Percentiles rank a stretch among this genome's conserved stretches.
Conservation (phyloP, 805 yeast genomes). For the Novakomyces olei region DNA sequence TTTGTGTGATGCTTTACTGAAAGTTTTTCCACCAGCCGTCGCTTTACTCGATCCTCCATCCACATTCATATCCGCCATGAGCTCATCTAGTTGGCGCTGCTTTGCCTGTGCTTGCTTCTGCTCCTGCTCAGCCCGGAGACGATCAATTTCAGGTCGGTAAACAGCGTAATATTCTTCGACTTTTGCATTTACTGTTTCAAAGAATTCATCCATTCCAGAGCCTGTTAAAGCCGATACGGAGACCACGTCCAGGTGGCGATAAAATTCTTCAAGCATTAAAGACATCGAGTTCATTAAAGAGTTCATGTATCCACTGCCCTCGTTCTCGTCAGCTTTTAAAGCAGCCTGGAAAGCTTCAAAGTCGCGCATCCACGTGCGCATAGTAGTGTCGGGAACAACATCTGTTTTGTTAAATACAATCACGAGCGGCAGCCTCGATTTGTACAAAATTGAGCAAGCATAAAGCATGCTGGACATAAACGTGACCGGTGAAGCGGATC, state of each 20-base stretch:
- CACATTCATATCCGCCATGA: conserved; percentile 76
- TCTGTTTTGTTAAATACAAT: conserved; percentile 91
- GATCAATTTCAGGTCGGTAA: conserved; percentile 70
- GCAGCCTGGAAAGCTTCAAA: conserved; percentile 80
- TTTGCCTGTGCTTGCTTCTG: conserved; percentile 52
- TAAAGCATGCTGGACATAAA: conserved; percentile 96
- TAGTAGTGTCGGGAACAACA: conserved; percentile 63
- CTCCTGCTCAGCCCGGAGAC: conserved; percentile 52
- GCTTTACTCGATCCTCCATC: conserved; percentile 20
- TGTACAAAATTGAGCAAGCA: conserved; percentile 90
- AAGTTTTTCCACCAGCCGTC: conserved; percentile 47
- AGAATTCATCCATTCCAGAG: conserved; percentile 76
- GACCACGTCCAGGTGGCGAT: conserved; percentile 75
- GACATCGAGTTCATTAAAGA: conserved; percentile 88
- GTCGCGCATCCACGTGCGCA: conserved; percentile 92
- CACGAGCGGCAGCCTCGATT: conserved; percentile 90
- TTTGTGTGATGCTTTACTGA: too few species aligned
- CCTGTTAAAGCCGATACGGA: conserved; percentile 90
- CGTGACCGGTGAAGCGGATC: conserved; percentile 84
- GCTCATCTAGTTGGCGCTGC: conserved; percentile 41
- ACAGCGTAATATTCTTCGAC: conserved; percentile 68
- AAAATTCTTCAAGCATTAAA: conserved; percentile 85
- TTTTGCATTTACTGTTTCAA: conserved; percentile 65
- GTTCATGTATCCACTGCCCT: conserved; percentile 76
- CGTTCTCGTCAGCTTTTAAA: conserved; percentile 35